Percentiles rank a stretch among this genome's conserved stretches.
These are phyloP conservation scores for Platanus orientalis DNA, from an alignment of 164 flowering plant species.

Conservation along the genomic window DNA sequence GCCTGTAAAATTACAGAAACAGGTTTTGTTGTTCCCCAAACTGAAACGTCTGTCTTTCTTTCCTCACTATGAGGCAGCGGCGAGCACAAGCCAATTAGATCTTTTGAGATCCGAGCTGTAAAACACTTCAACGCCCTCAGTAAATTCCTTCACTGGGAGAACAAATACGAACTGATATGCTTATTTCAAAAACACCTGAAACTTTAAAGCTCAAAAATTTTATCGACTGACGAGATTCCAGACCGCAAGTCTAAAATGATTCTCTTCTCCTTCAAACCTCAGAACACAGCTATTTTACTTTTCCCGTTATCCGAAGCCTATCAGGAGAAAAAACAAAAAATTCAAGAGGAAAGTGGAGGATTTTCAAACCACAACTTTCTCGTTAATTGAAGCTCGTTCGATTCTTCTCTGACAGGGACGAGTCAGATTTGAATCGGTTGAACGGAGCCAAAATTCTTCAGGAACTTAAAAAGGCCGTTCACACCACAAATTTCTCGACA, in stretches of 20 bases:
- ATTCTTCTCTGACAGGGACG: constrained; percentile 1
- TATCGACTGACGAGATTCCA: neutral
- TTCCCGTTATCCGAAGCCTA: constrained; percentile 9
- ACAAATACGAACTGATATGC: neutral
- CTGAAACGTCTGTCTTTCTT: constrained; percentile 10
- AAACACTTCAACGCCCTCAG: constrained; percentile 12
- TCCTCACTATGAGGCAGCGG: constrained; percentile 22
- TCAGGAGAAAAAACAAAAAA: neutral
- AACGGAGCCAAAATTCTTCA: neutral
- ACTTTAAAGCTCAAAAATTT: neutral
- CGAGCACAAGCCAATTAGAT: constrained; percentile 32
- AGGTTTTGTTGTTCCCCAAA: constrained; percentile 4
- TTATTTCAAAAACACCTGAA: neutral
- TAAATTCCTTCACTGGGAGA: constrained; percentile 7
- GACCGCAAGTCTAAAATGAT: constrained; percentile 3
- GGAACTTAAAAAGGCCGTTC: neutral
- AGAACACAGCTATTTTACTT: neutral
- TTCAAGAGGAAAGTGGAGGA: neutral
- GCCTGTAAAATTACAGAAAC: neutral
- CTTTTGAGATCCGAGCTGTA: constrained; percentile 35
- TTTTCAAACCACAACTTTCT: constrained; percentile 5
- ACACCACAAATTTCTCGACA: constrained; percentile 7
- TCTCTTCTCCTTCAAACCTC: constrained; percentile 5
- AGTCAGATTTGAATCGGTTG: constrained; percentile 10
- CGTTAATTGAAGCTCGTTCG: constrained; percentile 10